A percentile compares a stretch with the other conserved stretches of the same genome.
Conservation (phyloP, 1,284 basidiomycete genomes). For the Boletellus dicymbophilus region DNA sequence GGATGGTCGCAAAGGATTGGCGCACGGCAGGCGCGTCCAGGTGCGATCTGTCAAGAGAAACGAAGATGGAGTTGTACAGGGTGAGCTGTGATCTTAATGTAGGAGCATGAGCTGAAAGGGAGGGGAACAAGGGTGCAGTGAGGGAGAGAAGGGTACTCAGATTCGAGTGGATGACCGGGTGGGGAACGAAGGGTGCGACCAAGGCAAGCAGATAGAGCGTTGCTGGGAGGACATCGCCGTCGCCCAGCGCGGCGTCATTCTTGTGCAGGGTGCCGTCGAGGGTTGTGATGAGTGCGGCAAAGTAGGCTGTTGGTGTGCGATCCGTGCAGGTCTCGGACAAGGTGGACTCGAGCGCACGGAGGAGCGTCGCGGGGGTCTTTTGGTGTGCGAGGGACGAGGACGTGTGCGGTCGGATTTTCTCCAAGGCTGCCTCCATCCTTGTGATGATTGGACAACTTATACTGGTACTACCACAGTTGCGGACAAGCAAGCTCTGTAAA, state of each 20-base stretch:
- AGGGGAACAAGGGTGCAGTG: conserved; percentile 78
- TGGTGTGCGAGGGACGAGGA: conserved; percentile 85
- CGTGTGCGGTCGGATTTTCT: conserved; percentile 89
- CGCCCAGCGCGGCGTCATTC: conserved; percentile 60
- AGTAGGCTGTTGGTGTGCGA: conserved; percentile 81
- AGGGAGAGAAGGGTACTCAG: conserved; percentile 65
- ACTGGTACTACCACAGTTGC: too few relatives aligned
- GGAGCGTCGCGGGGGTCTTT: conserved; percentile 87
- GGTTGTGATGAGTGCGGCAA: conserved; percentile 82
- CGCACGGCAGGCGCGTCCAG: conserved; percentile 71
- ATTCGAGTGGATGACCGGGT: conserved; percentile 72
- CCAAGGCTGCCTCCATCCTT: conserved; percentile 63
- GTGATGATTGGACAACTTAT: too few relatives aligned
- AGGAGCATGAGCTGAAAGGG: conserved; percentile 63
- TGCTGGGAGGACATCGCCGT: conserved; percentile 85
- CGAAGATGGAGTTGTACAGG: conserved; percentile 70
- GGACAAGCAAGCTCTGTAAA: too few relatives aligned
- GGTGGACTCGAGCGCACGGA: conserved; percentile 89
- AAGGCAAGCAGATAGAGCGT: conserved; percentile 89
- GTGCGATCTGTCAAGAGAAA: conserved; percentile 69
- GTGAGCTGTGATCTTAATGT: conserved; percentile 74
- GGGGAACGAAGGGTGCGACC: conserved; percentile 73
- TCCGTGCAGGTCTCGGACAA: conserved; percentile 79
- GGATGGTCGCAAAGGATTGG: conserved; percentile 75
- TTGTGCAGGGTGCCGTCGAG: conserved; percentile 75